phyloP scores from a whole-genome alignment of 345 rosid genomes.

The Pseudoturritis turrita region DNA sequence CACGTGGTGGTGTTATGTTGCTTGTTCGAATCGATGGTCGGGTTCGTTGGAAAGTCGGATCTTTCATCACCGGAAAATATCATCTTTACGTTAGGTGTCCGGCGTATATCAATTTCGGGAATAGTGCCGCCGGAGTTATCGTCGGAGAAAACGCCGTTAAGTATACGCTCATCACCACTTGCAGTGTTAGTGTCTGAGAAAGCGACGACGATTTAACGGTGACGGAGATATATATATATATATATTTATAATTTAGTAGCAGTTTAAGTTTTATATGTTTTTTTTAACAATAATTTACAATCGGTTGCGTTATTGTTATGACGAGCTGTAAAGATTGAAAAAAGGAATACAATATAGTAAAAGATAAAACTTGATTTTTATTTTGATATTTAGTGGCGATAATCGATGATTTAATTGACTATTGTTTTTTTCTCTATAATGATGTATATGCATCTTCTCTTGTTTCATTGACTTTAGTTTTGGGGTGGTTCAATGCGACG shows the following conservation, averaged over 20 bases:
- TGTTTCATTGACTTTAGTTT: background rate
- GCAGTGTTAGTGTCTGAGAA: slow-evolving; percentile 59
- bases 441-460: background rate
- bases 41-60: slow-evolving; percentile 37
- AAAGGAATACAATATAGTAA: background rate
- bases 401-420: background rate
- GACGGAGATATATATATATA: background rate
- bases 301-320: slow-evolving; percentile 18
- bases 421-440: background rate
- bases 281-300: slow-evolving; percentile 12
- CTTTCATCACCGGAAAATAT: slow-evolving; percentile 27
- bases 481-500: background rate
- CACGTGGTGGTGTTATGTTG: slow-evolving; percentile 23
- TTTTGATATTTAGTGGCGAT: background rate
- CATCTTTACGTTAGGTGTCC: slow-evolving; percentile 38
- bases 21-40: slow-evolving; percentile 24
- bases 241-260: slow-evolving; percentile 6
- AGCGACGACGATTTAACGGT: background rate
- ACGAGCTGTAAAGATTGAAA: background rate
- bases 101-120: slow-evolving; percentile 30
- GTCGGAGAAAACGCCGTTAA: slow-evolving; percentile 64
- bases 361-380: background rate
- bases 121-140: slow-evolving; percentile 6
- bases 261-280: slow-evolving; percentile 14
- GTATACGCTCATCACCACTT: slow-evolving; percentile 45